phyloP scores from a whole-genome alignment of 192 early-diverging fungal species.

The Gamsiella multidivaricata region DNA sequence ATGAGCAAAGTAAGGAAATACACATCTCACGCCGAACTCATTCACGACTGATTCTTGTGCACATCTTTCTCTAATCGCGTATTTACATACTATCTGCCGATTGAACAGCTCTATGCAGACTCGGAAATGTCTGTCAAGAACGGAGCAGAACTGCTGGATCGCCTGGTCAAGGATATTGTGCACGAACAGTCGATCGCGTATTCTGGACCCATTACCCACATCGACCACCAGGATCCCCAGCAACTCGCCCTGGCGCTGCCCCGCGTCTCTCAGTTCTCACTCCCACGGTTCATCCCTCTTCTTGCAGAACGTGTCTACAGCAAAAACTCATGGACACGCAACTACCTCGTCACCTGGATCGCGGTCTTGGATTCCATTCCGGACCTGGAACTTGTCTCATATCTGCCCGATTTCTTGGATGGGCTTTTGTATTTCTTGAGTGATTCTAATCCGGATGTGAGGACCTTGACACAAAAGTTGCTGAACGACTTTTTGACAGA shows the following conservation, averaged over 20 bases:
- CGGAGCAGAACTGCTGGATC: conserved; percentile 93
- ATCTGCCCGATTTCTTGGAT: conserved; percentile 94
- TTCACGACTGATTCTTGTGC: neutral
- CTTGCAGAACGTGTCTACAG: conserved; percentile 92
- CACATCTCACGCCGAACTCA: too few species aligned
- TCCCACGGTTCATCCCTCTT: conserved; percentile 94
- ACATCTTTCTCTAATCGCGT: neutral
- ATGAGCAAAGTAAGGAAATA: conserved; percentile 82
- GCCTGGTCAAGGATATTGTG: conserved; percentile 97
- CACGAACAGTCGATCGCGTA: conserved; percentile 88
- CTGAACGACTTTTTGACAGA: conserved; percentile 93
- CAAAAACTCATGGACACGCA: conserved; percentile 88
- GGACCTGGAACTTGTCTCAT: conserved; percentile 91
- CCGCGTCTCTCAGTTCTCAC: conserved; percentile 81
- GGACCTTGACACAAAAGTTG: conserved; percentile 81
- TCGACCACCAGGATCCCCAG: conserved; percentile 52
- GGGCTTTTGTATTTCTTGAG: conserved; percentile 90
- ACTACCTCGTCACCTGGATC: conserved; percentile 97
- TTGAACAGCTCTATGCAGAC: conserved; percentile 82
- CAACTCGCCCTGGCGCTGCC: conserved; percentile 62
- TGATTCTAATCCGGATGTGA: conserved; percentile 91
- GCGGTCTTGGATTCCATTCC: conserved; percentile 91
- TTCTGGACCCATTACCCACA: conserved; percentile 42
- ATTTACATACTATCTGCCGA: too few species aligned
- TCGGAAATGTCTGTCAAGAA: conserved; percentile 91